These are phyloP conservation scores for Rhizodiscina lignyota DNA, from an alignment of 495 filamentous ascomycete species.

Conservation along the genomic window DNA sequence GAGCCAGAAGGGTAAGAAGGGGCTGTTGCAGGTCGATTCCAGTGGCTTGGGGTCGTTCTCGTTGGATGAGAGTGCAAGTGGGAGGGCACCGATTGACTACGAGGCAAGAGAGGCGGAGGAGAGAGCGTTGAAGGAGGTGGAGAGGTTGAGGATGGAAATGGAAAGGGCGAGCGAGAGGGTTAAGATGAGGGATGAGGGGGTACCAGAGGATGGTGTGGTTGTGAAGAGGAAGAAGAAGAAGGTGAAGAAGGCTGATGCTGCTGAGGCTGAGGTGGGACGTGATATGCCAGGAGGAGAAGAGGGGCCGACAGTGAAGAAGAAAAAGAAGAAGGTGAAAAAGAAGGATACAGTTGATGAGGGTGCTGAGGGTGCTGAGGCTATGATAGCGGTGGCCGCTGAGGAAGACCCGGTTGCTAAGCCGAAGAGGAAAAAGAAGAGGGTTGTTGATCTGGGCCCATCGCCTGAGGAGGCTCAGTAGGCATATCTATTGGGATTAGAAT, in stretches of 20 bases:
- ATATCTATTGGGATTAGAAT: no score
- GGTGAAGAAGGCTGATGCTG: constrained; percentile 18
- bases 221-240: constrained; percentile 63
- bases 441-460: no score
- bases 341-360: no score
- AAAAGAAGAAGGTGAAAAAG: constrained; percentile 20
- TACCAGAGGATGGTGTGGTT: constrained; percentile 54
- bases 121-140: constrained; percentile 71
- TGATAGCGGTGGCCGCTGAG: no score
- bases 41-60: constrained; percentile 54
- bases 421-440: no score
- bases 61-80: constrained; percentile 27
- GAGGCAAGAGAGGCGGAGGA: constrained; percentile 49
- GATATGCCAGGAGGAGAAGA: constrained; percentile 1
- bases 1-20: constrained; percentile 28
- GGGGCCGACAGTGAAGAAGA: constrained; percentile 13
- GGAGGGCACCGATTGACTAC: constrained; percentile 20
- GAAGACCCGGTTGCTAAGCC: no score
- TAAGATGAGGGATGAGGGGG: constrained; percentile 47
- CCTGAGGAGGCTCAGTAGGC: no score
- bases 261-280: constrained; percentile 5
- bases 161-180: constrained; percentile 76
- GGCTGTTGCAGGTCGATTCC: constrained; percentile 66
- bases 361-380: no score
- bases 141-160: constrained; percentile 74